These are phyloP conservation scores for Globisporangium spinosum DNA, from an alignment of 352 stramenopile species.

Conservation along the genomic window DNA sequence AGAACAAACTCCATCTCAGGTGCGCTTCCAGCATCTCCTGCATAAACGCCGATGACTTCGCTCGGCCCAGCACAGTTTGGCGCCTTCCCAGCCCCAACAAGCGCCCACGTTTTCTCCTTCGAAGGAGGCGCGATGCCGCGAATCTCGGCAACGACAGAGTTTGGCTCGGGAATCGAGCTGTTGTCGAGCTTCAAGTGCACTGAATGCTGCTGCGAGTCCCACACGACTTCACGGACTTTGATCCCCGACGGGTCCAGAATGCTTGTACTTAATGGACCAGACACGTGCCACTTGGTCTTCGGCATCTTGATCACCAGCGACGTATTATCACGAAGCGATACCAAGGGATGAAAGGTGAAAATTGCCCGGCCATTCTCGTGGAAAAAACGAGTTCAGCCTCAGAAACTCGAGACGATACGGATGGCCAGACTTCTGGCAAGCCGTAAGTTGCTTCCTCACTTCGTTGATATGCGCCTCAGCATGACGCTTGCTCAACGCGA, in stretches of 20 bases:
- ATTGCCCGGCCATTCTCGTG: slow-evolving; percentile 39
- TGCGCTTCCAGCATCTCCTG: slow-evolving; percentile 15
- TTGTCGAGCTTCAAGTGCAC: slow-evolving; percentile 38
- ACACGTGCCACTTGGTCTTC: slow-evolving; percentile 36
- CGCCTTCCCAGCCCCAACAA: slow-evolving; percentile 1
- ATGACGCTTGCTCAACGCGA: slow-evolving; percentile 28
- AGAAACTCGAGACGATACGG: slow-evolving; percentile 57
- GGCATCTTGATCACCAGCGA: slow-evolving; percentile 46
- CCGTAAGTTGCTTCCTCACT: slow-evolving; percentile 24
- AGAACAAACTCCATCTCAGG: slow-evolving; percentile 42
- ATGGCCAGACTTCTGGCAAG: slow-evolving; percentile 30
- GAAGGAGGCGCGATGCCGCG: slow-evolving; percentile 23
- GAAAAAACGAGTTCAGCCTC: slow-evolving; percentile 49
- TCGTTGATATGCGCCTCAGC: slow-evolving; percentile 29
- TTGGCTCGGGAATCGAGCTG: slow-evolving; percentile 27
- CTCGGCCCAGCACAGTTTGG: slow-evolving; percentile 35
- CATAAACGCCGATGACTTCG: slow-evolving; percentile 35
- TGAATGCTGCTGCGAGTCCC: slow-evolving; percentile 41
- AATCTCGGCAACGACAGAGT: slow-evolving; percentile 31
- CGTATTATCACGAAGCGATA: slow-evolving; percentile 23
- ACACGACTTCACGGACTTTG: slow-evolving; percentile 36
- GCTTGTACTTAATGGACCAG: slow-evolving; percentile 21
- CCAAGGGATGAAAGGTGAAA: slow-evolving; percentile 35
- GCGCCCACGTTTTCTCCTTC: slow-evolving; percentile 10
- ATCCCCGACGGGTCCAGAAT: slow-evolving; percentile 26